These are phyloP conservation scores for Hericium alpestre DNA, from an alignment of 768 basidiomycete genomes.

Conservation along the genomic window DNA sequence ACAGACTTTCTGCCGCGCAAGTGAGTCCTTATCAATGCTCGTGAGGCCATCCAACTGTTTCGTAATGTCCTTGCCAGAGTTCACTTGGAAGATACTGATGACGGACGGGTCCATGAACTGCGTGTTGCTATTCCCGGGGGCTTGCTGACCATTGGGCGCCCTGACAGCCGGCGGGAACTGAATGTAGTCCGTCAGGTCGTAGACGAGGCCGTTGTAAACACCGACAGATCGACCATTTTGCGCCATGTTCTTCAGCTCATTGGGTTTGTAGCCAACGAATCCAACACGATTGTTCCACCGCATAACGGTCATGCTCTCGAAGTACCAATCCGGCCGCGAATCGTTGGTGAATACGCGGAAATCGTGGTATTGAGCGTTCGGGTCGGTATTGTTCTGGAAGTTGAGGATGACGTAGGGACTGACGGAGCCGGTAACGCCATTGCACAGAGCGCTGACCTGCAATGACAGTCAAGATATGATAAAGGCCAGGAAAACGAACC, in stretches of 20 bases:
- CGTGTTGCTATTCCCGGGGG: constrained; percentile 27
- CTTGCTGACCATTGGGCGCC: constrained; percentile 37
- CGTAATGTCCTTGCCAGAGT: constrained; percentile 72
- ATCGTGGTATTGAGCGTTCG: constrained; percentile 83
- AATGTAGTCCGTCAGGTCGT: constrained; percentile 79
- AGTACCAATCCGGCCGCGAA: constrained; percentile 96
- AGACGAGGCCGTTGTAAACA: constrained; percentile 81
- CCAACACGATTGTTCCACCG: constrained; percentile 83
- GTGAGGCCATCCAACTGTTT: constrained; percentile 51
- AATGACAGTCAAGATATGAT: constrained; percentile 2
- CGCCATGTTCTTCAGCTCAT: constrained; percentile 65
- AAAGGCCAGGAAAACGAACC: not conserved
- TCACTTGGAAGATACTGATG: constrained; percentile 64
- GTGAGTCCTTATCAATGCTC: constrained; percentile 45
- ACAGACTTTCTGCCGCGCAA: constrained; percentile 74
- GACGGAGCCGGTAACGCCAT: constrained; percentile 70
- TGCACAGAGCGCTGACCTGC: constrained; percentile 86
- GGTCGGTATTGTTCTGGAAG: constrained; percentile 65
- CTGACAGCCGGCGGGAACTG: constrained; percentile 49
- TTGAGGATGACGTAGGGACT: constrained; percentile 69
- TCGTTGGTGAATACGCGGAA: constrained; percentile 87
- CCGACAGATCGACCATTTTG: constrained; percentile 53
- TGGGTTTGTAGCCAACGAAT: constrained; percentile 75
- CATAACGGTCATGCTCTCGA: constrained; percentile 87
- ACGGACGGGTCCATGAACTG: constrained; percentile 68